Base-by-base conservation (phyloP, 257 asterid species). In the Buddleja alternifolia region DNA sequence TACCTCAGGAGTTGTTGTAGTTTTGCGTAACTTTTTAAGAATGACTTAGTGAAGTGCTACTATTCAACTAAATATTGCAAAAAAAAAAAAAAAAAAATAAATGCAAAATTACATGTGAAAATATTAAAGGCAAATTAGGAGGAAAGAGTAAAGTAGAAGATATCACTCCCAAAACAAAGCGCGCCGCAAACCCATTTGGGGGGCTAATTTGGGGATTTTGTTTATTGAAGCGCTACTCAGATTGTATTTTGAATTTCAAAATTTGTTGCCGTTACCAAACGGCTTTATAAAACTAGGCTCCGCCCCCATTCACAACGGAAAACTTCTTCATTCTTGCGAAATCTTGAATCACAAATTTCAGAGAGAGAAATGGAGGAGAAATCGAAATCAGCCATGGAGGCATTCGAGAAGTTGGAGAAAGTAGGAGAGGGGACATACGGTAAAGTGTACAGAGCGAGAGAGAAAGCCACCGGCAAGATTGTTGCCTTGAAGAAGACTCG, bases 381-480 rank as follows among this genome's bases (percentile, higher is more conserved):
- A 48, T 65, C 83, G 61, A 77, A 72, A 73, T 85, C 90, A 14
- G 96, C 87, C 6, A 92, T 87, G 98, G 96, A 92, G 21, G 95
- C 94, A 7, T 92, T 84, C 54, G 98, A 92, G 88, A 92, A 92
- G 79, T 88, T 92, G 10, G 98, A 92, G 88, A 92, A 89, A 70
- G 98, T 92, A 0, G 98, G 98, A 8, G 98, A 92, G 63, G 98
- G 98, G 5, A 92, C 98, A 9, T 92, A 89, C 53, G 97, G 99
- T 0, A 93, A 91, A 70, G 99, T 93, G 40, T 93, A 93, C 83
- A 68, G 99, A 75, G 99, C 97, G 17, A 79, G 90, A 54, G 99
- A 93, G 86, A 88, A 85, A 73, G 88, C 95, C 45, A 93, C 96
- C 1, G 99, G 97, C 6, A 84, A 84, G 32, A 93, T 93, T 10